These are phyloP conservation scores for Fusarium sp. DNA, from an alignment of 2,329 filamentous ascomycete genomes.

Conservation along the genomic window DNA sequence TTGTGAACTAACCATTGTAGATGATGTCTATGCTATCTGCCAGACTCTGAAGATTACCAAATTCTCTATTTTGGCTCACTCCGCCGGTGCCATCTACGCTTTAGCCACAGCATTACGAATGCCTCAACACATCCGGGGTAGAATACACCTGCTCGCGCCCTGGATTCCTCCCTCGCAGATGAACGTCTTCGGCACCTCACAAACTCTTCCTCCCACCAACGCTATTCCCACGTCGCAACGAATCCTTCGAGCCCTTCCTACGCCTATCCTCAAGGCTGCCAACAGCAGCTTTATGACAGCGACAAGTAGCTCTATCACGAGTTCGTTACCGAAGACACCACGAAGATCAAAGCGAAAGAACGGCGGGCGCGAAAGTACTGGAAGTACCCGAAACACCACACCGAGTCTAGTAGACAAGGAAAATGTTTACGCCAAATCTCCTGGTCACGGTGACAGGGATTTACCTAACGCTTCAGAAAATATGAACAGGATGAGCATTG, in stretches of 20 bases:
- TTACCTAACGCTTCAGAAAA: constrained; percentile 58
- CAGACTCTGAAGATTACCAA: constrained; percentile 92
- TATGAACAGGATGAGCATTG: constrained; percentile 62
- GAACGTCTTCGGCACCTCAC: constrained; percentile 79
- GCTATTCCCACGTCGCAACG: constrained; percentile 92
- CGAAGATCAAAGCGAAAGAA: constrained; percentile 72
- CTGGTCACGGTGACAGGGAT: constrained; percentile 39
- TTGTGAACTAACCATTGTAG: constrained; percentile 50
- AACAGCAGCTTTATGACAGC: constrained; percentile 96
- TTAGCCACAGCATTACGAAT: constrained; percentile 94
- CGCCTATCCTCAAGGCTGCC: constrained; percentile 90
- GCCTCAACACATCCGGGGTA: constrained; percentile 93
- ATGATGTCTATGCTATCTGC: constrained; percentile 93
- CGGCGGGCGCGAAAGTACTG: constrained; percentile 55
- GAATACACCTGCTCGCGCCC: constrained; percentile 92
- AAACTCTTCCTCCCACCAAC: constrained; percentile 82
- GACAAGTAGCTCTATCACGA: constrained; percentile 87
- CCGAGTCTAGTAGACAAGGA: constrained; percentile 63
- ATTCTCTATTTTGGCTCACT: constrained; percentile 96
- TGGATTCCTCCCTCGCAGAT: constrained; percentile 98
- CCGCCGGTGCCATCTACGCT: constrained; percentile 97
- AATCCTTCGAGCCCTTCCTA: constrained; percentile 89
- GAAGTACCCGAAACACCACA: constrained; percentile 53
- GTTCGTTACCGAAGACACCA: constrained; percentile 77
- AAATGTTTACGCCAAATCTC: constrained; percentile 55